Conservation (phyloP, 345 rosid species). For the Turritis glabra region DNA sequence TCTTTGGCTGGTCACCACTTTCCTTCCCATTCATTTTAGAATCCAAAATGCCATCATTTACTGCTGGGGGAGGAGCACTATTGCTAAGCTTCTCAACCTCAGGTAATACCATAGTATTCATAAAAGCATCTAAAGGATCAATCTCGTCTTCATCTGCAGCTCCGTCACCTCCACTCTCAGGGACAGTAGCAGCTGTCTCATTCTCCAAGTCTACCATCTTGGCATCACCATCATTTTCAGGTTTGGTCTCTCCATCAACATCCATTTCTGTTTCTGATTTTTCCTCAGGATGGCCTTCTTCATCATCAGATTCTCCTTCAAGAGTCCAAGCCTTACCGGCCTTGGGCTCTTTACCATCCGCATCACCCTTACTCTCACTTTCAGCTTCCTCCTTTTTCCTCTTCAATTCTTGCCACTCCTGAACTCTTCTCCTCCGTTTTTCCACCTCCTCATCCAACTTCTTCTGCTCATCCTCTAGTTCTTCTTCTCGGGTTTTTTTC, state of each 20-base stretch:
- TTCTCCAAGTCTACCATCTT: slow-evolving; percentile 51
- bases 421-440: slow-evolving; percentile 89
- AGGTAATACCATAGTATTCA: slow-evolving; percentile 90
- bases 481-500: slow-evolving; percentile 72
- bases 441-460: slow-evolving; percentile 85
- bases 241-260: slow-evolving; percentile 49
- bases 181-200: slow-evolving; percentile 39
- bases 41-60: slow-evolving; percentile 33
- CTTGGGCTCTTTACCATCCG: slow-evolving; percentile 50
- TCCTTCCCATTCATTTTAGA: slow-evolving; percentile 42
- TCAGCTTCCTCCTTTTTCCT: slow-evolving; percentile 87
- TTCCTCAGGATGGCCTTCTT: slow-evolving; percentile 53
- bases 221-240: slow-evolving; percentile 50
- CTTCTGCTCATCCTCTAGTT: slow-evolving; percentile 77
- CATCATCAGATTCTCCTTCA: slow-evolving; percentile 95
- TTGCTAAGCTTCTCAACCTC: slow-evolving; percentile 81
- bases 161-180: slow-evolving; percentile 42
- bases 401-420: slow-evolving; percentile 94
- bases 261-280: slow-evolving; percentile 59
- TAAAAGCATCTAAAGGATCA: slow-evolving; percentile 96
- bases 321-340: slow-evolving; percentile 85
- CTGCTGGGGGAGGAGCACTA: slow-evolving; percentile 38
- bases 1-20: slow-evolving; percentile 57
- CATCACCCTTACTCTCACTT: slow-evolving; percentile 64
- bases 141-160: slow-evolving; percentile 69